Conservation (phyloP, 2,329 filamentous ascomycete genomes). For the Chaetomium sp. region DNA sequence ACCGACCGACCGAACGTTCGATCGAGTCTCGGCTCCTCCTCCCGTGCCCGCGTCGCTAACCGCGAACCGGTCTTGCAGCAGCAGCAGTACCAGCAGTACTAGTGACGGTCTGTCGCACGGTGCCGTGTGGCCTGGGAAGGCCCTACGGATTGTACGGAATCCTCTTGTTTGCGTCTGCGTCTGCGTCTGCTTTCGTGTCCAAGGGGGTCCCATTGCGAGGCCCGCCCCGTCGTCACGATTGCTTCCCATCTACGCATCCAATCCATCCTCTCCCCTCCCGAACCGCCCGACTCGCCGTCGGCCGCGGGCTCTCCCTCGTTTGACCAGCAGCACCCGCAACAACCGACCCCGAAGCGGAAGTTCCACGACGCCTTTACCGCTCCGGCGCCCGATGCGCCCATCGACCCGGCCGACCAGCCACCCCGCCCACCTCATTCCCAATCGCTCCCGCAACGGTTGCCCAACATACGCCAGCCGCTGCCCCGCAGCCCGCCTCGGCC, state of each 20-base stretch:
- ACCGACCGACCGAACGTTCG: constrained; percentile 9
- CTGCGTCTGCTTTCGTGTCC: constrained; percentile 14
- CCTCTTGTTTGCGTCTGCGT: constrained; percentile 4
- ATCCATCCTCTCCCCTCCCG: constrained; percentile 44
- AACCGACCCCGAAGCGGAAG: constrained; percentile 33
- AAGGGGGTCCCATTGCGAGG: constrained; percentile 33
- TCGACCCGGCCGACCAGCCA: constrained; percentile 25
- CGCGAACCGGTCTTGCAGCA: constrained; percentile 21
- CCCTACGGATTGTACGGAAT: not conserved
- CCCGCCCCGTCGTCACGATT: constrained; percentile 42
- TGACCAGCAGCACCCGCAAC: constrained; percentile 24
- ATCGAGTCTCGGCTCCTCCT: constrained; percentile 17
- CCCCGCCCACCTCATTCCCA: constrained; percentile 18
- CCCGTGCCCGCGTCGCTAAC: constrained; percentile 18
- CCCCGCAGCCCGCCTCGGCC: constrained; percentile 23
- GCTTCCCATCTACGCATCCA: constrained; percentile 45
- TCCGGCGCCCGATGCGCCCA: constrained; percentile 24
- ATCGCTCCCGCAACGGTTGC: constrained; percentile 13
- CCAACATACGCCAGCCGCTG: constrained; percentile 21
- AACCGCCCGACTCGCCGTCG: constrained; percentile 35
- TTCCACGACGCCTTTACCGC: constrained; percentile 32
- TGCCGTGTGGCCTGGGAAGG: constrained; percentile 21
- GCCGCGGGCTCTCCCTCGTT: constrained; percentile 5
- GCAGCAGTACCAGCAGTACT: not conserved
- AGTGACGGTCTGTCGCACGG: constrained; percentile 15